phyloP scores from a whole-genome alignment of 2,329 filamentous ascomycete genomes.

The Diaporthe citriasiana region DNA sequence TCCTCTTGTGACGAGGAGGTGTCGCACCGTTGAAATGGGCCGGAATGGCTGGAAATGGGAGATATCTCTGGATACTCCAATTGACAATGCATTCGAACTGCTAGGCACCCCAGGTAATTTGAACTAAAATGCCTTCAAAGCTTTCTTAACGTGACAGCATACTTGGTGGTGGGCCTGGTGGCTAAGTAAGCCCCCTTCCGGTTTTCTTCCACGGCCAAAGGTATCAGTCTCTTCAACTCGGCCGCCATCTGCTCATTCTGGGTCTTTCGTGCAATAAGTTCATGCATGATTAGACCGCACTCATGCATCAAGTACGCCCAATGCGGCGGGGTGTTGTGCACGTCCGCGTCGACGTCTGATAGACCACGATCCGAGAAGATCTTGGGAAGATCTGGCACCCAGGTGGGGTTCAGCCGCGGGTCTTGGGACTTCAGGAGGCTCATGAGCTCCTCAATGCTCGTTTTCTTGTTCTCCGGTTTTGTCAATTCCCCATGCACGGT shows the following conservation, averaged over 20 bases:
- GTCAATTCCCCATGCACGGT: neutral
- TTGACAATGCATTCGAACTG: too few relatives aligned
- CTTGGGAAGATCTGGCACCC: neutral
- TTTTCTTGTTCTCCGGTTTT: neutral
- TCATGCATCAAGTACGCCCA: slow-evolving; percentile 18
- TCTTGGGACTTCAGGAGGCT: neutral
- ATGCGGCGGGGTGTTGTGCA: neutral
- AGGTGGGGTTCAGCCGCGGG: neutral
- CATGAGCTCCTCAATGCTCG: neutral
- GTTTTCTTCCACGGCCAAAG: slow-evolving; percentile 2
- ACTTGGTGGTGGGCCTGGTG: neutral
- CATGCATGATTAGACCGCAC: slow-evolving; percentile 13
- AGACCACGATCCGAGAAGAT: neutral
- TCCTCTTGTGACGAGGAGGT: too few relatives aligned
- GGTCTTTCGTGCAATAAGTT: neutral
- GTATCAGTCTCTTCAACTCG: neutral
- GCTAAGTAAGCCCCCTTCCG: slow-evolving; percentile 8
- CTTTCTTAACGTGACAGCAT: slow-evolving; percentile 7
- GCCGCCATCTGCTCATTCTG: slow-evolving; percentile 3
- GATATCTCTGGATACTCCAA: too few relatives aligned
- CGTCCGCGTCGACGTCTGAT: neutral
- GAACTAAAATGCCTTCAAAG: neutral
- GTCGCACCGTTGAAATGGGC: too few relatives aligned
- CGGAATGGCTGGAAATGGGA: too few relatives aligned
- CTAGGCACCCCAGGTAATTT: too few relatives aligned